Evolutionary conservation across 345 rosid species (phyloP).

Genomic region (Corymbia maculata): DNA sequence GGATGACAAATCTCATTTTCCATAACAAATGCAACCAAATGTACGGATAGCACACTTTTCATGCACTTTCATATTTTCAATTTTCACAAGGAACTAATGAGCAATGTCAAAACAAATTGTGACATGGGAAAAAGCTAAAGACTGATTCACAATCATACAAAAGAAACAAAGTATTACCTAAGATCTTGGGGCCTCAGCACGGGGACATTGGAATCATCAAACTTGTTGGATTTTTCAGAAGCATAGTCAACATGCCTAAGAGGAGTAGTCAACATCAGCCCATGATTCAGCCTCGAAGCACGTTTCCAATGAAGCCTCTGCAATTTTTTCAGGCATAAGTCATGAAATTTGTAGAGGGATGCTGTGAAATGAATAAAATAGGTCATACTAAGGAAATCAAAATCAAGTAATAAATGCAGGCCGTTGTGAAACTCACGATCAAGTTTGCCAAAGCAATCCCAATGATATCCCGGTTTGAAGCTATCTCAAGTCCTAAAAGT

Average conservation of each 20-base stretch:
- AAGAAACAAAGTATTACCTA: constrained; percentile 30
- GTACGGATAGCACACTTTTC: neutral
- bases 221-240: constrained; percentile 24
- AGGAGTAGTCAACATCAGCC: constrained; percentile 88
- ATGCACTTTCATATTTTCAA: neutral
- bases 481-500: constrained; percentile 73
- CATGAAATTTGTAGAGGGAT: neutral
- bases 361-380: neutral
- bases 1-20: neutral
- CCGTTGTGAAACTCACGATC: constrained; percentile 45
- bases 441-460: constrained; percentile 93
- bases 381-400: neutral
- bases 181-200: constrained; percentile 72
- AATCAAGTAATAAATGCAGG: neutral
- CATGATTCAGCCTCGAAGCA: constrained; percentile 69
- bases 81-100: neutral
- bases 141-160: neutral
- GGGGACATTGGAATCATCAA: constrained; percentile 27
- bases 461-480: constrained; percentile 73
- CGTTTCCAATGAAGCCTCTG: constrained; percentile 96
- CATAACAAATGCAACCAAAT: neutral
- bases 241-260: constrained; percentile 42
- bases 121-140: neutral
- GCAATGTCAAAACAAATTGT: neutral
- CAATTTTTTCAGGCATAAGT: neutral